phyloP scores from a whole-genome alignment of 306 rosid species.

The Cicer yamashitae region DNA sequence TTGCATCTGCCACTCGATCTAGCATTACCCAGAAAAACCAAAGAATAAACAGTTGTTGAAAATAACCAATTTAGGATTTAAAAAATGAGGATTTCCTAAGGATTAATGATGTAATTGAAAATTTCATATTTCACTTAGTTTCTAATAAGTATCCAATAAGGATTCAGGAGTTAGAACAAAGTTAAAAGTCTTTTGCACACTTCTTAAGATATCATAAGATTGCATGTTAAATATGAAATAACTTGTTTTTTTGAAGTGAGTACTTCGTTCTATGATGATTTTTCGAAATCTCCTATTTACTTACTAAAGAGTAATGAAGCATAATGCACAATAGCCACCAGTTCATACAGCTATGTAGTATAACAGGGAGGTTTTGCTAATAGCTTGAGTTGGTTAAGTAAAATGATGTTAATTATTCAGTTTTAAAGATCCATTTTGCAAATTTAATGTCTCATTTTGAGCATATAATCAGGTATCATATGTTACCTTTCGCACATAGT shows the following conservation, averaged over 20 bases:
- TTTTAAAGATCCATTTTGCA: conserved; percentile 12
- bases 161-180: conserved; percentile 14
- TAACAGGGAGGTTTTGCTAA: neutral
- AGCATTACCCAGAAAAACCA: conserved; percentile 38
- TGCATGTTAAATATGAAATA: neutral
- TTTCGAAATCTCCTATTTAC: conserved; percentile 11
- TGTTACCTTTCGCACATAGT: neutral
- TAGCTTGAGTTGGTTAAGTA: conserved; percentile 23
- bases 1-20: conserved; percentile 79
- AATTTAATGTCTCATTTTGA: conserved; percentile 11
- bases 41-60: conserved; percentile 25
- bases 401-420: conserved; percentile 1
- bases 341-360: neutral
- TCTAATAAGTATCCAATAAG: neutral
- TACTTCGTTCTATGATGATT: neutral
- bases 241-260: neutral
- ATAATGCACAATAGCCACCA: conserved; percentile 2
- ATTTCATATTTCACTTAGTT: conserved; percentile 30
- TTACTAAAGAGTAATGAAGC: neutral
- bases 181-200: neutral
- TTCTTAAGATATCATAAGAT: neutral
- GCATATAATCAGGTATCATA: neutral
- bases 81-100: conserved; percentile 16
- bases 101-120: neutral
- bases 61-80: conserved; percentile 14